phyloP scores from a whole-genome alignment of 208 protist genomes.

The Trypanosoma rangeli region DNA sequence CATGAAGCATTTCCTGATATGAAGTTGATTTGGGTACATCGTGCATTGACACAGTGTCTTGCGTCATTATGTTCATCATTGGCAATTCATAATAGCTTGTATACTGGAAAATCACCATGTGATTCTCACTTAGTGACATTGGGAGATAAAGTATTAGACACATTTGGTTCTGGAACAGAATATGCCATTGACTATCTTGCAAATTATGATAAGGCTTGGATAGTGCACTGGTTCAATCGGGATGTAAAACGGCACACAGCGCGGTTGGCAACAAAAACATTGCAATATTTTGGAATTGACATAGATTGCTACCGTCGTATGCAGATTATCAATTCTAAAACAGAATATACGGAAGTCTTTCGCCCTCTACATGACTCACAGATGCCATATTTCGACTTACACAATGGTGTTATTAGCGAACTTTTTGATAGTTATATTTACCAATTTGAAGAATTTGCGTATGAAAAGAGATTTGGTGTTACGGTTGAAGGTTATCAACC shows the following conservation, averaged over 20 bases:
- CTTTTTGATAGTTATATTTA: constrained; percentile 84
- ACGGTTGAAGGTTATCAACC: constrained; percentile 78
- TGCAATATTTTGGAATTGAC: constrained; percentile 84
- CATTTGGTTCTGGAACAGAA: constrained; percentile 86
- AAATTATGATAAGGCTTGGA: constrained; percentile 73
- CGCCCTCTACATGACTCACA: constrained; percentile 83
- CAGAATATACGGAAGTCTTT: constrained; percentile 74
- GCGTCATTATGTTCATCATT: constrained; percentile 87
- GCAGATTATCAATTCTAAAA: constrained; percentile 89
- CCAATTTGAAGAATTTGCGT: constrained; percentile 92
- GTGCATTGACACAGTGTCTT: constrained; percentile 80
- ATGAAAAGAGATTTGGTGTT: constrained; percentile 78
- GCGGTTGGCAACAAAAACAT: constrained; percentile 81
- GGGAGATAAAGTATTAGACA: constrained; percentile 87
- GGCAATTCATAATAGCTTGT: constrained; percentile 83
- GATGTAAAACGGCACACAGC: constrained; percentile 83
- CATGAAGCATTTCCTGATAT: constrained; percentile 74
- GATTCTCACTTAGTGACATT: constrained; percentile 79
- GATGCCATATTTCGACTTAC: constrained; percentile 88
- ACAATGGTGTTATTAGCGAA: constrained; percentile 80
- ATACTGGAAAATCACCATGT: constrained; percentile 85
- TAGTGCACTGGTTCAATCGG: constrained; percentile 90
- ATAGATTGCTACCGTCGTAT: constrained; percentile 85
- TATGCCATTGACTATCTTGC: constrained; percentile 84
- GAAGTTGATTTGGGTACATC: constrained; percentile 85